Evolutionary conservation across 2,329 filamentous ascomycete genomes (phyloP).

Genomic region (Trichoderma sp.): DNA sequence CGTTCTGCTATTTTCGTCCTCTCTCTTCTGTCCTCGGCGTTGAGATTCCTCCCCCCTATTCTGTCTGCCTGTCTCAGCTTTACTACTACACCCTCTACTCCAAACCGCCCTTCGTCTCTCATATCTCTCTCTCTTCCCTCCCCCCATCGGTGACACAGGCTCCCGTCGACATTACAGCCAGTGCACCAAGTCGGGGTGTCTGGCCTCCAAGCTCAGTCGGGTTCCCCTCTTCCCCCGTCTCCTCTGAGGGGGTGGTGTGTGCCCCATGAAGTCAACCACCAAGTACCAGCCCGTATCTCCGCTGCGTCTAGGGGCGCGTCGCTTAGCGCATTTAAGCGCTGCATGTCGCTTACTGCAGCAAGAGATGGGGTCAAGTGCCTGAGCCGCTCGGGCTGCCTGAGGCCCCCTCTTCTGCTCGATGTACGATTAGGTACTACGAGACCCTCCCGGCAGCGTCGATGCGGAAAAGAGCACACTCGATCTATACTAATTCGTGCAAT

Average conservation of each 20-base stretch:
- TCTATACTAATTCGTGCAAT: too few relatives aligned
- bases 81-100: background rate
- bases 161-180: too few relatives aligned
- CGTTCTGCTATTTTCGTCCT: background rate
- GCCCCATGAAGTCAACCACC: too few relatives aligned
- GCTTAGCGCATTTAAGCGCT: slow-evolving; percentile 29
- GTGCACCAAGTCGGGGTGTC: background rate
- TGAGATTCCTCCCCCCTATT: background rate
- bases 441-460: background rate
- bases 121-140: background rate
- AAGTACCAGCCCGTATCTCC: background rate
- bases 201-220: background rate
- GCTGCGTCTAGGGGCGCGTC: slow-evolving; percentile 25
- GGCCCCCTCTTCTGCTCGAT: background rate
- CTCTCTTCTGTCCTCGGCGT: background rate
- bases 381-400: slow-evolving; percentile 2
- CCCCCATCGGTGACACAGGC: background rate
- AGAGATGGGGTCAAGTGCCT: background rate
- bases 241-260: too few relatives aligned
- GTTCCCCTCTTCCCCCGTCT: too few relatives aligned
- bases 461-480: too few relatives aligned
- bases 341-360: slow-evolving; percentile 26
- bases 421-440: too few relatives aligned
- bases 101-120: background rate
- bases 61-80: background rate